Evolutionary conservation across 345 rosid genomes (phyloP), one percentile per base, ranked within the genome.

Genomic region (Eucalyptus guilfoylei): DNA sequence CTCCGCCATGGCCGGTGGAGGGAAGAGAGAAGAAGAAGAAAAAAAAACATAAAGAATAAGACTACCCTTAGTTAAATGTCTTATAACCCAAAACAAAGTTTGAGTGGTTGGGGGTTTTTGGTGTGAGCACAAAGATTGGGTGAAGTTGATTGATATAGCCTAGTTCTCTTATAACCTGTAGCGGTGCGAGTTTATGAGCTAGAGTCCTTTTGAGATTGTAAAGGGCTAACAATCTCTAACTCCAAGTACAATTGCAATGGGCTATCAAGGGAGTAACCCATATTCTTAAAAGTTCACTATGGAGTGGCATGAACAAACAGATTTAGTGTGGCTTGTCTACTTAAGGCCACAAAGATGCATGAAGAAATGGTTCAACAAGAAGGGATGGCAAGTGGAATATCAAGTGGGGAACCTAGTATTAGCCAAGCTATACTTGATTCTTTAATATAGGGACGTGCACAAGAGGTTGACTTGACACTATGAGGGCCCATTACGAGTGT

Each of bases 161-260:
- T 2, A 26, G 2, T 55, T 55, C 30, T 55, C 13, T 55, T 55
- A 55, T 55, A 55, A 55, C 14, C 1, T 23, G 3, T 24, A 24
- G 13, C 0, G 3, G 3, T 9, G 30, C 6, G 14, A 55, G 14
- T 55, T 10, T 55, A 55, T 55, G 30, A 55, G 62, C 62, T 0
- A 10, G 28, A 55, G 62, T 55, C 5, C 62, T 55, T 55, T 10
- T 55, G 13, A 4, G 30, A 55, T 55, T 26, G 13, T 55, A 11
- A 55, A 23, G 13, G 62, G 62, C 3, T 24, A 24, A 55, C 30
- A 55, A 24, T 55, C 30, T 23, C 62, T 55, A 24, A 55, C 62
- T 55, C 6, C 30, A 24, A 55, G 13, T 55, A 4, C 30, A 24
- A 24, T 55, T 55, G 6, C 28, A 55, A 55, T 0, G 0, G 3